Base-by-base conservation (phyloP, 768 basidiomycete genomes). In the Kwoniella botswanensis region DNA sequence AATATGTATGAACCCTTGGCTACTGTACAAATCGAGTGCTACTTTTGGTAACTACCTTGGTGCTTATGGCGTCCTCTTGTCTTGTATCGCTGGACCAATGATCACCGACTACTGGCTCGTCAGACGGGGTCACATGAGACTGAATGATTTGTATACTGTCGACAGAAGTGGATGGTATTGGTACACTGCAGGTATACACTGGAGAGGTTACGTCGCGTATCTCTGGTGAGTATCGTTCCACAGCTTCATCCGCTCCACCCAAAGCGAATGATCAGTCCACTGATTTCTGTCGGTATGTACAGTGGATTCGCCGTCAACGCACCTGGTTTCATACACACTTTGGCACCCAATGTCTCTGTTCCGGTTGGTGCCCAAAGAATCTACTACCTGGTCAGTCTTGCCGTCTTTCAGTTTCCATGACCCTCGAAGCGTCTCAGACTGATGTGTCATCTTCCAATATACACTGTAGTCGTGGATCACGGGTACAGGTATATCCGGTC, bases 231-330 rank as follows among this genome's bases (percentile, higher is more conserved):
- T 72, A 10, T 18, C 11, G 3, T 54, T 21, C 26, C 52, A 13
- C 9, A 61, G 29, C 22, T n/a, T n/a, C 10, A 21, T 43, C 11
- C 12, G 26, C 18, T 61, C 26, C 21, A 61, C 22, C 11, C 59
- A 63, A 43, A 54, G 55, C 35, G 35, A 35, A 35, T 57, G 7
- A 75, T 89, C 88, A 41, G 89, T 29, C 90, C 10, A 91, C 90
- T 71, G 86, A 86, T 0, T 89, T 89, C 1, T 91, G 92, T 79
- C 85, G 90, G 26, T 60, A 11, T 44, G 44, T 46, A 21, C 65
- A 78, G 89, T 44, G 92, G 93, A 18, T 92, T 94, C 72, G 85
- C 91, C 10, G 90, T 93, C 82, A 93, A 93, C 80, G 88, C 92
- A 15, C 89, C 92, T 50, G 92, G 91, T 7, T 93, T 93, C 72